Percentiles rank a stretch among this genome's conserved stretches.
Conservation (phyloP, 2,329 filamentous ascomycete species). For the Aureobasidium sp. region DNA sequence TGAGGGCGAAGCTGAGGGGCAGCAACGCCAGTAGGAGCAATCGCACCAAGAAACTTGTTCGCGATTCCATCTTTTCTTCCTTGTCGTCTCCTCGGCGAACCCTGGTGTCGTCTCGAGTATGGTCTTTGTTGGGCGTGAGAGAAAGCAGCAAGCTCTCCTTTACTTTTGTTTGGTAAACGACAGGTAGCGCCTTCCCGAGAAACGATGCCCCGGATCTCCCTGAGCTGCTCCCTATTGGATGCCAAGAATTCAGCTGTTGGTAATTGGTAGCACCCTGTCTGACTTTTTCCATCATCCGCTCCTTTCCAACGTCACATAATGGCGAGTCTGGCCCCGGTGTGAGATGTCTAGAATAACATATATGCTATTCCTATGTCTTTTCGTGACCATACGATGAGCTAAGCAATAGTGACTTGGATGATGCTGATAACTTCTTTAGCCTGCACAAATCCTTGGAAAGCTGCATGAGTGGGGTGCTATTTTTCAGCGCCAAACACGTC, state of each 20-base stretch:
- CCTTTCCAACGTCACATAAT: not conserved
- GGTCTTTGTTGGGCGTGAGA: not conserved
- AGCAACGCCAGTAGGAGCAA: slow-evolving; percentile 29
- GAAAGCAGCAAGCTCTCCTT: not conserved
- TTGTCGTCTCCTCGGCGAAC: not conserved
- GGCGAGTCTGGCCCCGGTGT: too few relatives aligned
- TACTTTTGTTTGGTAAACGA: slow-evolving; percentile 7
- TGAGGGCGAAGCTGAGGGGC: slow-evolving; percentile 55
- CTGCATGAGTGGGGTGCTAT: not conserved
- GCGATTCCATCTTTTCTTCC: slow-evolving; percentile 18
- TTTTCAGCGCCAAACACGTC: not conserved
- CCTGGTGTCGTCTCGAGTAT: not conserved
- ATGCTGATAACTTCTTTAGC: not conserved
- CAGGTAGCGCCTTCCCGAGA: not conserved
- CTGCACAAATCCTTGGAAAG: not conserved
- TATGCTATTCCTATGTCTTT: too few relatives aligned
- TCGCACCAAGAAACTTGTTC: slow-evolving; percentile 4
- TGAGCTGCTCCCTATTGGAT: not conserved
- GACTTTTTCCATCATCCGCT: not conserved
- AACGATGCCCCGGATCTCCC: not conserved
- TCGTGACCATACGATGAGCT: too few relatives aligned
- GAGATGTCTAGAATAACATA: too few relatives aligned
- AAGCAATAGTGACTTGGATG: too few relatives aligned
- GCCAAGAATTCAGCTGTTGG: not conserved
- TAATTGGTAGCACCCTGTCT: not conserved